phyloP scores from a whole-genome alignment of 495 filamentous ascomycete genomes.

The Trichoderma erinaceum region DNA sequence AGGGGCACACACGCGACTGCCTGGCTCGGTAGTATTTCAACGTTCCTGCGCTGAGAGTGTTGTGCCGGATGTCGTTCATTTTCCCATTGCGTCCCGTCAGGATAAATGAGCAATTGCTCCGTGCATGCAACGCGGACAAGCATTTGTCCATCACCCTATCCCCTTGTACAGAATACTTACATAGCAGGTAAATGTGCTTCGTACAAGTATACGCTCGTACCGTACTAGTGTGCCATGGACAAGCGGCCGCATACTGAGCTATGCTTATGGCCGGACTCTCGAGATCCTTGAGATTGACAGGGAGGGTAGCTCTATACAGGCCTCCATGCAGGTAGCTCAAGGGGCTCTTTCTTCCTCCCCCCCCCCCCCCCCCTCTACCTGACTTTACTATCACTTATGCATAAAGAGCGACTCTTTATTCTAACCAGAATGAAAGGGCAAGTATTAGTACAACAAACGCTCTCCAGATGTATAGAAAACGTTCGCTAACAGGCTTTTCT shows the following conservation, averaged over 20 bases:
- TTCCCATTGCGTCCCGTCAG: not conserved
- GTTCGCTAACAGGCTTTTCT: not conserved
- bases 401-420: not conserved
- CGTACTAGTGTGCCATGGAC: not conserved
- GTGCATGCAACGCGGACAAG: not conserved
- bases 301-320: not conserved
- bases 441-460: not conserved
- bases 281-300: not conserved
- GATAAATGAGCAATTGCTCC: conserved; percentile 4
- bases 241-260: not conserved
- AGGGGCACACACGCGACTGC: not conserved
- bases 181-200: not conserved
- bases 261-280: not conserved
- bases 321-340: not conserved
- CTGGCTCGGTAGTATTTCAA: not conserved
- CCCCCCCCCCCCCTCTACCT: not conserved
- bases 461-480: not conserved
- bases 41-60: not conserved
- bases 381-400: too few species aligned
- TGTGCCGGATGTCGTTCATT: not conserved
- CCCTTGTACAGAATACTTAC: not conserved
- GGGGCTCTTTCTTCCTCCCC: not conserved
- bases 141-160: not conserved
- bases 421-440: not conserved
- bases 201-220: too few species aligned